A percentile compares a stretch with the other conserved stretches of the same genome.
Evolutionary conservation across 1,284 basidiomycete species (phyloP).

Genomic region (Wolfiporia cocos): DNA sequence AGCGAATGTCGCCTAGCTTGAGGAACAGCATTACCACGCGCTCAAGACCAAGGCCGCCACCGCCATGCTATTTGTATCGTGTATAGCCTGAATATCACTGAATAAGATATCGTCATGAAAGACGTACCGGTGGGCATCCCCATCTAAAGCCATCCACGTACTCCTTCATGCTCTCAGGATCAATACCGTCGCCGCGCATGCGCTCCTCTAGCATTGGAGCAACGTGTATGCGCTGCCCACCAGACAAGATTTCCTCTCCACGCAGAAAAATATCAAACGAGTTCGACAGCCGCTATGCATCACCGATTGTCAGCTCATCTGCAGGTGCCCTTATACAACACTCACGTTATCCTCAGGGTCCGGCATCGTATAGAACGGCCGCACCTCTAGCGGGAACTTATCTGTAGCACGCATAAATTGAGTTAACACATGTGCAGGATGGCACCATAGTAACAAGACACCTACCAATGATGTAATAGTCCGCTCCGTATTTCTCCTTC

Average conservation of each 20-base stretch:
- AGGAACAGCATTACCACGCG: constrained; percentile 62
- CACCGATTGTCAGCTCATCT: not conserved
- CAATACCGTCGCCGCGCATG: constrained; percentile 48
- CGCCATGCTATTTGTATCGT: constrained; percentile 19
- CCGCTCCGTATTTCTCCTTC: constrained; percentile 62
- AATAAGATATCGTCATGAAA: no score
- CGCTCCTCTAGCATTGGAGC: constrained; percentile 49
- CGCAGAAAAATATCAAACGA: constrained; percentile 76
- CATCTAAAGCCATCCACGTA: constrained; percentile 66
- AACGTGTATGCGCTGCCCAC: constrained; percentile 65
- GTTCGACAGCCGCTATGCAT: constrained; percentile 42
- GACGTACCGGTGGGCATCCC: constrained; percentile 50
- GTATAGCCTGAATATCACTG: not conserved
- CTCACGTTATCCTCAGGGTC: constrained; percentile 45
- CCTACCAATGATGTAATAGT: constrained; percentile 54
- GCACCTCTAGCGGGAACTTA: constrained; percentile 57
- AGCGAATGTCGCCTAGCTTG: constrained; percentile 57
- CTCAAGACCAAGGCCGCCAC: constrained; percentile 43
- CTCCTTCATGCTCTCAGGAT: constrained; percentile 47
- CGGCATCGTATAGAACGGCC: constrained; percentile 73
- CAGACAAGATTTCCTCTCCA: constrained; percentile 68
- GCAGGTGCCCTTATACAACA: constrained; percentile 1
- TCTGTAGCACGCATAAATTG: constrained; percentile 23
- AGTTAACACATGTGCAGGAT: not conserved
- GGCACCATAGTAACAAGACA: not conserved